A percentile compares a stretch with the other conserved stretches of the same genome.
These are phyloP conservation scores for Trichoderma sp. DNA, from an alignment of 2,329 filamentous ascomycete genomes.

Conservation along the genomic window DNA sequence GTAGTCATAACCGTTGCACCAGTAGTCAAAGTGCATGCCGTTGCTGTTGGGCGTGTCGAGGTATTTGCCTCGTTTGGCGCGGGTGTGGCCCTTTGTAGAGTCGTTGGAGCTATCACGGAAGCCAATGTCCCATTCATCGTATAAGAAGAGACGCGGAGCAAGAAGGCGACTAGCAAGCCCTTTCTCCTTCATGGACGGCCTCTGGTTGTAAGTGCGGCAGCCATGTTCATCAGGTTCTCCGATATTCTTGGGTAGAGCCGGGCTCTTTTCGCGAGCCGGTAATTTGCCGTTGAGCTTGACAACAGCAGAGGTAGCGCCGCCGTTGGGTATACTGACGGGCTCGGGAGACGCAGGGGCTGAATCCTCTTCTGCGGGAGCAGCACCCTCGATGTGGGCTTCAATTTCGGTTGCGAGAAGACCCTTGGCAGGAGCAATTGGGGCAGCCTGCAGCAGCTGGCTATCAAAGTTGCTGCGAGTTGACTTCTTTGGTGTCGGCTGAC, in stretches of 20 bases:
- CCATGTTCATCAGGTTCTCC: constrained; percentile 55
- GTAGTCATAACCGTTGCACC: constrained; percentile 55
- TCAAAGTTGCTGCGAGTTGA: constrained; percentile 41
- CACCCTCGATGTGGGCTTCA: constrained; percentile 39
- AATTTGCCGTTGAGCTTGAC: constrained; percentile 36
- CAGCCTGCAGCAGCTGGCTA: constrained; percentile 30
- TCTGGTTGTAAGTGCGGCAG: constrained; percentile 47
- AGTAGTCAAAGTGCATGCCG: constrained; percentile 57
- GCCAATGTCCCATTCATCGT: constrained; percentile 57
- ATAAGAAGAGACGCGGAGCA: constrained; percentile 49
- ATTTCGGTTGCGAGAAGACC: constrained; percentile 45
- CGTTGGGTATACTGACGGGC: constrained; percentile 35
- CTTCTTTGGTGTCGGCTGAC: constrained; percentile 53
- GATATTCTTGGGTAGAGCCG: constrained; percentile 42
- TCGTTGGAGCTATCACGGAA: constrained; percentile 62
- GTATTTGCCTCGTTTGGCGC: constrained; percentile 55
- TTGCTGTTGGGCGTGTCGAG: constrained; percentile 56
- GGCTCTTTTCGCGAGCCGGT: constrained; percentile 42
- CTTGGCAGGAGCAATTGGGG: constrained; percentile 37
- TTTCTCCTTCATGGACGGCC: constrained; percentile 46
- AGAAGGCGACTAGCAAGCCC: constrained; percentile 57
- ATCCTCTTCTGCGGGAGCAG: constrained; percentile 40
- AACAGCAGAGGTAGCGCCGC: constrained; percentile 31
- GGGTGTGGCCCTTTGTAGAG: constrained; percentile 54
- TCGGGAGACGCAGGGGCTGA: constrained; percentile 43